These are phyloP conservation scores for Pythium volutum DNA, from an alignment of 352 stramenopile genomes.

Conservation along the genomic window DNA sequence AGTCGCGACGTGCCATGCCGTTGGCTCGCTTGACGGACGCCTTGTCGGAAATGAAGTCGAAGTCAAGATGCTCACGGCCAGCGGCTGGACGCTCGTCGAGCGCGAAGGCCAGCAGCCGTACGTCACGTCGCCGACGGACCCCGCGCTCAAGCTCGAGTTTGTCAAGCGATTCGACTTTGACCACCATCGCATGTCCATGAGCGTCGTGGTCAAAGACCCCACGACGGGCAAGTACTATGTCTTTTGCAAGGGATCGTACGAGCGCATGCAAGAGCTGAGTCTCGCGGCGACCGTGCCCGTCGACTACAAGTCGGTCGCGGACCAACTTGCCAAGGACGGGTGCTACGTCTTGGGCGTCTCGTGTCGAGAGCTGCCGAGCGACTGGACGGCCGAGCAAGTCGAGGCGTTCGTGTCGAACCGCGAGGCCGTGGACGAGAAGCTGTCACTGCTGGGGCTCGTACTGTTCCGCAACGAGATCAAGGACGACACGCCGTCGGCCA, in stretches of 20 bases:
- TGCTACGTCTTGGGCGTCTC: slow-evolving; percentile 89
- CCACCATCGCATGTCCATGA: slow-evolving; percentile 90
- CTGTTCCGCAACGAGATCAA: slow-evolving; percentile 91
- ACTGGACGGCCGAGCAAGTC: slow-evolving; percentile 5
- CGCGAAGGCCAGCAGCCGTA: slow-evolving; percentile 6
- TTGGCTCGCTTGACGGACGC: slow-evolving; percentile 59
- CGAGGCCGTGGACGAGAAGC: slow-evolving; percentile 68
- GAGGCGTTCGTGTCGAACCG: slow-evolving; percentile 31
- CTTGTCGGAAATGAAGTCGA: slow-evolving; percentile 90
- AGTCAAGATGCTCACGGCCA: slow-evolving; percentile 83
- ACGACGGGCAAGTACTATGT: slow-evolving; percentile 55
- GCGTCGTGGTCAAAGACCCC: slow-evolving; percentile 76
- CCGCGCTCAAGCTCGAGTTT: slow-evolving; percentile 50
- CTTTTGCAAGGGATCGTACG: slow-evolving; percentile 90
- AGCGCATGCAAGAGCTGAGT: slow-evolving; percentile 76
- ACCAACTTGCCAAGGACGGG: slow-evolving; percentile 68
- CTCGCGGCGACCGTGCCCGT: slow-evolving; percentile 40
- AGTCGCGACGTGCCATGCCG: slow-evolving; percentile 81
- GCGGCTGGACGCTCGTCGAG: slow-evolving; percentile 63
- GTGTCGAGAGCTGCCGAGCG: slow-evolving; percentile 46
- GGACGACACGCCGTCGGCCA: slow-evolving; percentile 73
- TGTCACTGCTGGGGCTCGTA: slow-evolving; percentile 80
- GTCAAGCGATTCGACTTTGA: slow-evolving; percentile 93
- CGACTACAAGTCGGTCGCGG: slow-evolving; percentile 65
- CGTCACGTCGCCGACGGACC: slow-evolving; percentile 42